These are phyloP conservation scores for Bidens hawaiensis DNA, from an alignment of 140 eudicot species.

Conservation along the genomic window DNA sequence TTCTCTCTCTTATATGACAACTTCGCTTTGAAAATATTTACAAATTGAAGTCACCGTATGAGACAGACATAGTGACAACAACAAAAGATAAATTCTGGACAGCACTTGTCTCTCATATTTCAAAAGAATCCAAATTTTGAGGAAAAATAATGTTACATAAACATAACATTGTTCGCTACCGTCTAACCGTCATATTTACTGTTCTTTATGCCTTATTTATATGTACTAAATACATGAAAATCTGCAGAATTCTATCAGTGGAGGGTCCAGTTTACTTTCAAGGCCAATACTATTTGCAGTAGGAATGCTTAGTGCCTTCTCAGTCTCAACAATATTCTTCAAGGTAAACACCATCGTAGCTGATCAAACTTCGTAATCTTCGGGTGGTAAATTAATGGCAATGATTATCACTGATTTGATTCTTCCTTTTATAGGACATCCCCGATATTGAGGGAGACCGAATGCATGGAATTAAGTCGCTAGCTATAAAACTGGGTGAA, in stretches of 20 bases:
- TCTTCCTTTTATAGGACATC: constrained; percentile 15
- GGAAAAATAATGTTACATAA: too few relatives aligned
- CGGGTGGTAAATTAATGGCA: not conserved
- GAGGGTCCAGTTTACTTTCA: constrained; percentile 21
- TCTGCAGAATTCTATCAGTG: constrained; percentile 9
- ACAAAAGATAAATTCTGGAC: too few relatives aligned
- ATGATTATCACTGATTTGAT: not conserved
- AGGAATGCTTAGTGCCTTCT: constrained; percentile 29
- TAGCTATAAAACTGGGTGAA: constrained; percentile 15
- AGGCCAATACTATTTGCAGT: constrained; percentile 21
- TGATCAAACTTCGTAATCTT: not conserved
- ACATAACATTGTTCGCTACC: not conserved
- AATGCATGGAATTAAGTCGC: constrained; percentile 30
- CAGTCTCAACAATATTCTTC: constrained; percentile 28
- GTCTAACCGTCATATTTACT: not conserved
- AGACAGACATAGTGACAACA: too few relatives aligned
- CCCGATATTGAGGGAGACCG: constrained; percentile 28
- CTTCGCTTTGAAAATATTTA: not conserved
- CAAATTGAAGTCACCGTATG: not conserved
- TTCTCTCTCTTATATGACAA: not conserved
- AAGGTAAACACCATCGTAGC: constrained; percentile 7
- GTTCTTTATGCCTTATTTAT: not conserved
- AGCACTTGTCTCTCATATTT: too few relatives aligned
- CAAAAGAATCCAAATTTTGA: too few relatives aligned
- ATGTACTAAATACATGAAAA: not conserved